phyloP scores from a whole-genome alignment of 2,329 filamentous ascomycete species.

The Fusarium agapanthi region DNA sequence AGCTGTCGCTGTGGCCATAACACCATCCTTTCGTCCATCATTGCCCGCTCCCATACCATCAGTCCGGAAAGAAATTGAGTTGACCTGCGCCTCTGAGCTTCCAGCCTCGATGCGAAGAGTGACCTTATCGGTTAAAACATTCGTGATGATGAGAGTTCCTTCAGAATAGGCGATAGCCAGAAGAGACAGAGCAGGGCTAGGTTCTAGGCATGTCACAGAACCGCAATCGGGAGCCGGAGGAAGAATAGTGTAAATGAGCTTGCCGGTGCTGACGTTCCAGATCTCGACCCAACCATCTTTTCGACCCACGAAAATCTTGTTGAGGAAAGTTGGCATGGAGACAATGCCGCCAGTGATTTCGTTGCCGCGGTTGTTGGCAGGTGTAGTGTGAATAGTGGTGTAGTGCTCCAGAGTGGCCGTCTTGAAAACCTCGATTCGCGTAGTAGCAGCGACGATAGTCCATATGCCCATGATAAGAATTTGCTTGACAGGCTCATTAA shows the following conservation, averaged over 20 bases:
- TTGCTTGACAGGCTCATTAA: constrained; percentile 76
- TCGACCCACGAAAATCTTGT: constrained; percentile 92
- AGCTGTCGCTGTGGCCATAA: constrained; percentile 89
- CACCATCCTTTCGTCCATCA: constrained; percentile 84
- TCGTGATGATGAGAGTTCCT: constrained; percentile 81
- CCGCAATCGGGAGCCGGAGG: constrained; percentile 78
- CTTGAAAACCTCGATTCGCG: constrained; percentile 89
- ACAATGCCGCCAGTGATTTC: constrained; percentile 81
- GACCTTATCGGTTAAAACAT: constrained; percentile 80
- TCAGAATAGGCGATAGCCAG: constrained; percentile 88
- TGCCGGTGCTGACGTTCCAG: constrained; percentile 94
- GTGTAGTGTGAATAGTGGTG: constrained; percentile 76
- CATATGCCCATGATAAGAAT: constrained; percentile 89
- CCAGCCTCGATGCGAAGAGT: constrained; percentile 75
- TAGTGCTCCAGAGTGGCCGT: constrained; percentile 85
- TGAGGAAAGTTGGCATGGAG: constrained; percentile 93
- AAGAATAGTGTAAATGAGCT: constrained; percentile 88
- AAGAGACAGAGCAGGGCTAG: constrained; percentile 83
- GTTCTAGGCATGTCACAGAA: constrained; percentile 85
- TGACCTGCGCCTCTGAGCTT: constrained; percentile 71
- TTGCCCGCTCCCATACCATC: constrained; percentile 89
- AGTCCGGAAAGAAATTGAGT: constrained; percentile 87
- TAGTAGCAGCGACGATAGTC: constrained; percentile 82
- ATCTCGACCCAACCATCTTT: constrained; percentile 92
- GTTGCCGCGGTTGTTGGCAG: constrained; percentile 65